These are phyloP conservation scores for Cercospora canescens DNA, from an alignment of 2,329 filamentous ascomycete genomes.

Conservation along the genomic window DNA sequence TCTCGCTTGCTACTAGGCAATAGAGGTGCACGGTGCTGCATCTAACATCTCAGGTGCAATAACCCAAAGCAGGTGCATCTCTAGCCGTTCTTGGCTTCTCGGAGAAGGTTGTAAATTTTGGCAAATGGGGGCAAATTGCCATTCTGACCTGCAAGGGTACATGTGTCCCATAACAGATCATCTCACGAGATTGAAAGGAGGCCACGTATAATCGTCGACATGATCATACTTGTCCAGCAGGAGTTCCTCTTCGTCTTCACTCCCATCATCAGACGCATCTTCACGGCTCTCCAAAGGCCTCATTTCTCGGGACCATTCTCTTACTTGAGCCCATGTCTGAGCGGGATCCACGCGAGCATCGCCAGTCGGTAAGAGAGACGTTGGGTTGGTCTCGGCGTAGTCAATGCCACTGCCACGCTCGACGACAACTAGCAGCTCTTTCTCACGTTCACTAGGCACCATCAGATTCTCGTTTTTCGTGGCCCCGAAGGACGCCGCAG, in stretches of 20 bases:
- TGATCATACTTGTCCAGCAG: slow-evolving; percentile 4
- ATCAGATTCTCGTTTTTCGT: slow-evolving; percentile 7
- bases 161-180: neutral
- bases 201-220: slow-evolving; percentile 14
- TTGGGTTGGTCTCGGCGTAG: slow-evolving; percentile 11
- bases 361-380: neutral
- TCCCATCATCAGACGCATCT: slow-evolving; percentile 1
- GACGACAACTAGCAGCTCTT: slow-evolving; percentile 17
- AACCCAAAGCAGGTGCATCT: too few species aligned
- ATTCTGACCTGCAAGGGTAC: neutral
- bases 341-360: slow-evolving; percentile 9
- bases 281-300: neutral
- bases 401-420: slow-evolving; percentile 14
- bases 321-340: slow-evolving; percentile 8
- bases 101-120: too few species aligned
- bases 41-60: too few species aligned
- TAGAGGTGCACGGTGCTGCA: too few species aligned
- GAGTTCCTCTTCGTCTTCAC: neutral
- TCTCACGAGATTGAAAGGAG: slow-evolving; percentile 9
- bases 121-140: neutral
- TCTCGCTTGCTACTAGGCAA: too few species aligned
- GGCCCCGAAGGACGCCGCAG: neutral
- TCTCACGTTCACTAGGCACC: slow-evolving; percentile 9
- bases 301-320: slow-evolving; percentile 5
- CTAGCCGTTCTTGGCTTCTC: too few species aligned